Conservation (phyloP, 352 stramenopile species). For the Pythium sukuiense region DNA sequence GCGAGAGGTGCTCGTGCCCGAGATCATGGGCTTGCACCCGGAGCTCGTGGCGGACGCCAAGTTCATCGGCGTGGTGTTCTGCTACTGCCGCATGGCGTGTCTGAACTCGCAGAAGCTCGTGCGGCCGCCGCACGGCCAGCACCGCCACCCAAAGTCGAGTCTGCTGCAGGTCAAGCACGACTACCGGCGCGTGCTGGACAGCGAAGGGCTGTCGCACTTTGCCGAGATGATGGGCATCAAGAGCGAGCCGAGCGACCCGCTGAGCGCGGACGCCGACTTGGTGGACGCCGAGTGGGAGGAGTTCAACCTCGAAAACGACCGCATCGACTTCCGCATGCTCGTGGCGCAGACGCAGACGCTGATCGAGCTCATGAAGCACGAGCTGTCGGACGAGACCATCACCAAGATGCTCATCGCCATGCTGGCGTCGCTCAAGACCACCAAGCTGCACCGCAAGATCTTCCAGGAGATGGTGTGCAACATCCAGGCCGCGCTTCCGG, state of each 20-base stretch:
- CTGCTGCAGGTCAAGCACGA: constrained; percentile 84
- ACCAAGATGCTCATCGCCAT: constrained; percentile 85
- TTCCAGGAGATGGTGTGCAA: constrained; percentile 89
- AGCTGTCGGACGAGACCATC: constrained; percentile 75
- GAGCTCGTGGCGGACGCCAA: constrained; percentile 72
- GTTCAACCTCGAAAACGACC: constrained; percentile 85
- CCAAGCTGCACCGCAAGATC: constrained; percentile 86
- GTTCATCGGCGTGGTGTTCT: constrained; percentile 81
- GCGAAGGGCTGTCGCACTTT: constrained; percentile 66
- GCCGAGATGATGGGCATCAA: constrained; percentile 81
- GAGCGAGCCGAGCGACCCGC: constrained; percentile 20
- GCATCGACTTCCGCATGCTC: constrained; percentile 84
- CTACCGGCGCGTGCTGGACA: constrained; percentile 77
- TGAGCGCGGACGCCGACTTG: constrained; percentile 22
- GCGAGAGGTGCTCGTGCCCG: constrained; percentile 46
- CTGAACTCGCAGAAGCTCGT: constrained; percentile 85
- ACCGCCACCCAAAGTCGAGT: constrained; percentile 64
- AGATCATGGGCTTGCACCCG: constrained; percentile 79
- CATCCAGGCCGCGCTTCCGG: constrained; percentile 74
- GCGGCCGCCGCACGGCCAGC: constrained; percentile 45
- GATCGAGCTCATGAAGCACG: constrained; percentile 56
- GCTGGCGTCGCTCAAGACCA: constrained; percentile 82
- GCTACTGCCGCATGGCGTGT: constrained; percentile 78
- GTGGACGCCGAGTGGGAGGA: constrained; percentile 85
- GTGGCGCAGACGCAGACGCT: constrained; percentile 65